Evolutionary conservation across 2,329 filamentous ascomycete species (phyloP).

Genomic region (Monosporascus sp.): DNA sequence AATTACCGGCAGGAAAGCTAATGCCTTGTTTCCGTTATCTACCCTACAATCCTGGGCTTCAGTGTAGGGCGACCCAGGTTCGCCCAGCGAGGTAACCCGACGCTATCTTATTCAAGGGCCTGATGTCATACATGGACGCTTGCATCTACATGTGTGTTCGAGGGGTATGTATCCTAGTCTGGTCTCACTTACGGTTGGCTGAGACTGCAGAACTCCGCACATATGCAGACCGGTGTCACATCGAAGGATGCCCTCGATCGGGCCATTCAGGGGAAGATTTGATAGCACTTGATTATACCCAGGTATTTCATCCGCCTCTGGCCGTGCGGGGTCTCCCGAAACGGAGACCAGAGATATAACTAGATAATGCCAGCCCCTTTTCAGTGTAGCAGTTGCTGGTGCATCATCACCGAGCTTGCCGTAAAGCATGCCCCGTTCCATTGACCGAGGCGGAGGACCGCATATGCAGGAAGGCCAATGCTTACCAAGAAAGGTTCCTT

Average conservation of each 20-base stretch:
- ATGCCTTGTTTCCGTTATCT: background rate
- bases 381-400: no score
- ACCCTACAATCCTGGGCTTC: background rate
- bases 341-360: background rate
- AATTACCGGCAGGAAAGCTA: no score
- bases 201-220: background rate
- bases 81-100: background rate
- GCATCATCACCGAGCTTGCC: no score
- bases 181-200: no score
- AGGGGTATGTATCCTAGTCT: no score
- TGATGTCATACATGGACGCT: constrained; percentile 15
- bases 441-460: no score
- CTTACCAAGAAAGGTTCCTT: no score
- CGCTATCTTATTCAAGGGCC: background rate
- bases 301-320: background rate
- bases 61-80: background rate
- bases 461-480: no score
- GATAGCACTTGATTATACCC: constrained; percentile 2
- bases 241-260: no score
- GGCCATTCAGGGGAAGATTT: constrained; percentile 1
- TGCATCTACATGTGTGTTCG: background rate
- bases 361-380: no score
- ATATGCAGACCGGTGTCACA: background rate
- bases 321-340: background rate
- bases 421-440: no score